Evolutionary conservation across 2,329 filamentous ascomycete genomes (phyloP).

Genomic region (Phaeosphaeriaceae sp.): DNA sequence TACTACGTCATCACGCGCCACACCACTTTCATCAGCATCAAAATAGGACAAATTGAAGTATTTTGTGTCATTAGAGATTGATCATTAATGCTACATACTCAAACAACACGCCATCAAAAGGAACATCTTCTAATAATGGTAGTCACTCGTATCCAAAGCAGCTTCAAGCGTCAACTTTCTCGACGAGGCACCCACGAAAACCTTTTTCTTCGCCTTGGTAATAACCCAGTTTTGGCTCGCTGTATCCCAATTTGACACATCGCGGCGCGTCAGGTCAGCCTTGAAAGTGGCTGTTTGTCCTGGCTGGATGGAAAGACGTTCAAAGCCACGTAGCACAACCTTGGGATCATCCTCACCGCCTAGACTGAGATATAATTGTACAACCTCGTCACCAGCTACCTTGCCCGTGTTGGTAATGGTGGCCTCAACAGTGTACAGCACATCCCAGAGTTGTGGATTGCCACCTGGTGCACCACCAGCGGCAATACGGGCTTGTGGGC

Average conservation of each 20-base stretch:
- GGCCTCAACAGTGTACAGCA: slow-evolving; percentile 70
- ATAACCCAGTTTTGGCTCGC: slow-evolving; percentile 83
- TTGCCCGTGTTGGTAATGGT: slow-evolving; percentile 75
- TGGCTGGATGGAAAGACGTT: slow-evolving; percentile 73
- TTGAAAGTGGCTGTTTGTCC: slow-evolving; percentile 72
- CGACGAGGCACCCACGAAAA: slow-evolving; percentile 66
- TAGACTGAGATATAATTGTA: slow-evolving; percentile 78
- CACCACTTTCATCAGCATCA: not conserved
- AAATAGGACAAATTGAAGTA: not conserved
- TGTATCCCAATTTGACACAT: slow-evolving; percentile 87
- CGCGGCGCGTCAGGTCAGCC: slow-evolving; percentile 75
- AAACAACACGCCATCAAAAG: not conserved
- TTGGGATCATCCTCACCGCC: slow-evolving; percentile 76
- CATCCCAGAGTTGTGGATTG: slow-evolving; percentile 69
- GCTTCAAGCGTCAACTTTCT: slow-evolving; percentile 60
- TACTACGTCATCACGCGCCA: too few relatives aligned
- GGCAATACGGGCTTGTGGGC: slow-evolving; percentile 63
- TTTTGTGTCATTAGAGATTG: slow-evolving; percentile 4
- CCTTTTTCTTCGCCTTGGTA: slow-evolving; percentile 61
- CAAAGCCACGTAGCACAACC: slow-evolving; percentile 77
- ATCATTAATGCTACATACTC: slow-evolving; percentile 3
- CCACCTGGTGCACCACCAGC: slow-evolving; percentile 70
- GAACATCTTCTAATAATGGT: slow-evolving; percentile 9
- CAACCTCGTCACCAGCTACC: slow-evolving; percentile 70
- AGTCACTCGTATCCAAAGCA: slow-evolving; percentile 30